phyloP scores from a whole-genome alignment of 2,329 filamentous ascomycete species.

The Verticillium klebahnii region DNA sequence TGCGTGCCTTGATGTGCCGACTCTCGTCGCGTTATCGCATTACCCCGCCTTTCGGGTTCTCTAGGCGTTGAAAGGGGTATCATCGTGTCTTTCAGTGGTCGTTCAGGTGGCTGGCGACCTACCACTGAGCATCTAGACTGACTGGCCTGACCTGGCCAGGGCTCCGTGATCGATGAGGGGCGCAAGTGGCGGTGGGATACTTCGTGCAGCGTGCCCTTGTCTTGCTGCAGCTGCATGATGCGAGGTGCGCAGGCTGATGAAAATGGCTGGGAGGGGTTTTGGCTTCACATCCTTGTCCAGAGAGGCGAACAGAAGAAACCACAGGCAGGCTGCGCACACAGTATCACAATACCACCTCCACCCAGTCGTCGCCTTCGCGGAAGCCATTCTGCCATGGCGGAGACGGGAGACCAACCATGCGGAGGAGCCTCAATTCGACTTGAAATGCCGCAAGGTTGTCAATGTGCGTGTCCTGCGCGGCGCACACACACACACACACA shows the following conservation, averaged over 20 bases:
- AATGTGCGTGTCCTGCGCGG: neutral
- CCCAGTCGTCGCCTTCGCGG: neutral
- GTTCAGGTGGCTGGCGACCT: neutral
- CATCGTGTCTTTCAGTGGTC: neutral
- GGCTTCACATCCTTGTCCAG: neutral
- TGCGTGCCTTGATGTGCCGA: neutral
- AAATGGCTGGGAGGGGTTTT: neutral
- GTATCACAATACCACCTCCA: neutral
- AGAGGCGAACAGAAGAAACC: neutral
- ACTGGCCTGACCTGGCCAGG: neutral
- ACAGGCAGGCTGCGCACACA: neutral
- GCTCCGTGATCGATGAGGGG: neutral
- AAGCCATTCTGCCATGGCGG: neutral
- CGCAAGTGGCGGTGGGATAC: neutral
- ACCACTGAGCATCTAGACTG: neutral
- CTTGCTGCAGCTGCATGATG: neutral
- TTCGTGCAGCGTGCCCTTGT: neutral
- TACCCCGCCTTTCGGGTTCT: neutral
- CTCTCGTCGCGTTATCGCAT: neutral
- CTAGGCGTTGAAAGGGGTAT: neutral
- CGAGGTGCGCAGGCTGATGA: neutral
- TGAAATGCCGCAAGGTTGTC: neutral
- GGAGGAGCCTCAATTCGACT: neutral
- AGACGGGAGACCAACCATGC: neutral
- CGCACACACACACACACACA: neutral